Conservation (phyloP, 495 filamentous ascomycete genomes). For the Xylaria longipes region DNA sequence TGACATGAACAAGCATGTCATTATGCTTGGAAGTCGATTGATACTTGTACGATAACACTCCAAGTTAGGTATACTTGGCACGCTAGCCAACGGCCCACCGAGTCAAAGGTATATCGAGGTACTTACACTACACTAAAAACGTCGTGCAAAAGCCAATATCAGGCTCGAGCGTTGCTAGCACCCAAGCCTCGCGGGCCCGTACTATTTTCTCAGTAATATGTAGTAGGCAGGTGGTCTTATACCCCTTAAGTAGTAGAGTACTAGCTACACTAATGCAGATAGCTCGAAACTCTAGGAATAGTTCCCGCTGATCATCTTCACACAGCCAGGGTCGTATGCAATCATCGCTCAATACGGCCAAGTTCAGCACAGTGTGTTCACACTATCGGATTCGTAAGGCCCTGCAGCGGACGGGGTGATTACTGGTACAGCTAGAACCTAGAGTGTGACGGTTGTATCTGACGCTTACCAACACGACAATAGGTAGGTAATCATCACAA, state of each 20-base stretch:
- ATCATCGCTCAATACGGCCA: slow-evolving; percentile 3
- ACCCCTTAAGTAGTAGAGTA: too few relatives aligned
- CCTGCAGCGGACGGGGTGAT: not conserved
- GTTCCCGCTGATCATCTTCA: slow-evolving; percentile 1
- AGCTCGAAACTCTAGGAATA: not conserved
- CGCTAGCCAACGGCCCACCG: too few relatives aligned
- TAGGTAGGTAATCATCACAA: not conserved
- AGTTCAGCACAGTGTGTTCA: not conserved
- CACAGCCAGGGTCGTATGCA: slow-evolving; percentile 13
- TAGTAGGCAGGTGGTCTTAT: too few relatives aligned
- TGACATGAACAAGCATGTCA: not conserved
- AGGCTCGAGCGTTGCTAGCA: too few relatives aligned
- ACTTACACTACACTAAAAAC: too few relatives aligned
- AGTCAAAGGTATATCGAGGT: too few relatives aligned
- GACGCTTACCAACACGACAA: not conserved
- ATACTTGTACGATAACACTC: too few relatives aligned
- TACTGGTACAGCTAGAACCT: not conserved
- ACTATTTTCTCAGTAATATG: too few relatives aligned
- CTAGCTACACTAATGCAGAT: not conserved
- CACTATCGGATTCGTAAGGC: not conserved
- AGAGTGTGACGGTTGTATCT: not conserved
- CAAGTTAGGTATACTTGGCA: too few relatives aligned
- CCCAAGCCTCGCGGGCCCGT: too few relatives aligned
- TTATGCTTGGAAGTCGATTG: not conserved
- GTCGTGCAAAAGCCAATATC: too few relatives aligned